phyloP scores from a whole-genome alignment of 176 grass and related monocot species.

The Neostapfia colusana region DNA sequence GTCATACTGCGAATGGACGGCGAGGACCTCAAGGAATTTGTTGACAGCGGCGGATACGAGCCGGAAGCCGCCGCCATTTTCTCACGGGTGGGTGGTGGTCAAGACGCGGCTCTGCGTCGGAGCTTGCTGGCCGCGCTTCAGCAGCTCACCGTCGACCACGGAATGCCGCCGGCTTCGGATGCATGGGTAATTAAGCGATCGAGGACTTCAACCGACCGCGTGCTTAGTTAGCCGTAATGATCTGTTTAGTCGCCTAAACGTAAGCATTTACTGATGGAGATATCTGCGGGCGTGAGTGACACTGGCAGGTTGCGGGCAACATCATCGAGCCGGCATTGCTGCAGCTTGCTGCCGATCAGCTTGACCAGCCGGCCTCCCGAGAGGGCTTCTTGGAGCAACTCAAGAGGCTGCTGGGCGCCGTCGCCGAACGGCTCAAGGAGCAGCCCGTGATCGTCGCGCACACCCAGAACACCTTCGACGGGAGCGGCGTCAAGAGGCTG shows the following conservation, averaged over 20 bases:
- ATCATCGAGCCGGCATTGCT: slow-evolving; percentile 62
- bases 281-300: background rate
- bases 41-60: slow-evolving; percentile 51
- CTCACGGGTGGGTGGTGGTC: slow-evolving; percentile 35
- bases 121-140: slow-evolving; percentile 54
- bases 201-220: background rate
- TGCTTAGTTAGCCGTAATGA: background rate
- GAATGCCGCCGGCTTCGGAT: slow-evolving; percentile 79
- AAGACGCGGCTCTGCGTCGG: slow-evolving; percentile 40
- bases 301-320: slow-evolving; percentile 50
- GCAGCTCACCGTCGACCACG: slow-evolving; percentile 67
- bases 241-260: background rate
- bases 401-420: slow-evolving; percentile 46
- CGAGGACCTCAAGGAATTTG: slow-evolving; percentile 81
- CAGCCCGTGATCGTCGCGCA: slow-evolving; percentile 87
- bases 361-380: slow-evolving; percentile 47
- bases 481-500: slow-evolving; percentile 68
- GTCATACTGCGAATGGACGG: slow-evolving; percentile 92
- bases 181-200: slow-evolving; percentile 59
- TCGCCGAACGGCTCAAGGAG: slow-evolving; percentile 55
- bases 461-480: slow-evolving; percentile 74
- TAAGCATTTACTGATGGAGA: background rate
- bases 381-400: slow-evolving; percentile 59
- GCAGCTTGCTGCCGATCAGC: slow-evolving; percentile 39
- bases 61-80: slow-evolving; percentile 54